phyloP scores from a whole-genome alignment of 1,284 basidiomycete species.

The Sporisorium graminicola region DNA sequence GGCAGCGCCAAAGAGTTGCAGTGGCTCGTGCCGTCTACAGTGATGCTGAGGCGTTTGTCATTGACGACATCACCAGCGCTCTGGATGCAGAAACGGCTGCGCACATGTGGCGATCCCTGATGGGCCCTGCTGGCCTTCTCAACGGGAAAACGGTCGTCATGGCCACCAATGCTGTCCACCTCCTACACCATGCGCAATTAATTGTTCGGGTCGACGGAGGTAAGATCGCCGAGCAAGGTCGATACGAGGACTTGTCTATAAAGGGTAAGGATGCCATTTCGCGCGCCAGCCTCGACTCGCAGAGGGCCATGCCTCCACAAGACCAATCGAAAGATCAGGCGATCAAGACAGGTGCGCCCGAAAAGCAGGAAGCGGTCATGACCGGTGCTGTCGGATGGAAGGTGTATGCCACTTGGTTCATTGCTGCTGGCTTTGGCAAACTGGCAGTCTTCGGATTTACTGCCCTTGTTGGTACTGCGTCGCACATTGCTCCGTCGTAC shows the following conservation, averaged over 20 bases:
- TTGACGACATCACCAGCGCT: slow-evolving; percentile 67
- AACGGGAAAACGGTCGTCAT: slow-evolving; percentile 50
- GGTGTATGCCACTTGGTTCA: slow-evolving; percentile 33
- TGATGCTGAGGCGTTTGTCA: slow-evolving; percentile 52
- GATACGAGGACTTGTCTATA: slow-evolving; percentile 45
- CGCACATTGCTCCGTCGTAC: slow-evolving; percentile 8
- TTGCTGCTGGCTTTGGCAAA: slow-evolving; percentile 26
- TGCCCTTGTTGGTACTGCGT: neutral
- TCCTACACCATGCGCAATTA: slow-evolving; percentile 36
- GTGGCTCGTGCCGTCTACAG: slow-evolving; percentile 67
- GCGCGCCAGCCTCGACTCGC: slow-evolving; percentile 47
- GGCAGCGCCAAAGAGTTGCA: slow-evolving; percentile 62
- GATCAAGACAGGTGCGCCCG: slow-evolving; percentile 25
- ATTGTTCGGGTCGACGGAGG: slow-evolving; percentile 52
- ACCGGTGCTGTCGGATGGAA: slow-evolving; percentile 38
- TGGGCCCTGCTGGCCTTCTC: slow-evolving; percentile 46
- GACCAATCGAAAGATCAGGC: slow-evolving; percentile 18
- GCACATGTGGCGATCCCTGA: slow-evolving; percentile 66
- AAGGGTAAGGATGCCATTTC: slow-evolving; percentile 55
- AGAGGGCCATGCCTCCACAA: neutral
- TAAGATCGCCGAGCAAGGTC: slow-evolving; percentile 50
- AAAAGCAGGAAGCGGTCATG: slow-evolving; percentile 38
- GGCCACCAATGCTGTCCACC: slow-evolving; percentile 58
- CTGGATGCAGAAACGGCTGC: slow-evolving; percentile 78
- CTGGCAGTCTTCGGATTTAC: slow-evolving; percentile 1